Evolutionary conservation across 2,329 filamentous ascomycete species (phyloP), one percentile per base, ranked within the genome.

Genomic region (Alternaria incomplexa): DNA sequence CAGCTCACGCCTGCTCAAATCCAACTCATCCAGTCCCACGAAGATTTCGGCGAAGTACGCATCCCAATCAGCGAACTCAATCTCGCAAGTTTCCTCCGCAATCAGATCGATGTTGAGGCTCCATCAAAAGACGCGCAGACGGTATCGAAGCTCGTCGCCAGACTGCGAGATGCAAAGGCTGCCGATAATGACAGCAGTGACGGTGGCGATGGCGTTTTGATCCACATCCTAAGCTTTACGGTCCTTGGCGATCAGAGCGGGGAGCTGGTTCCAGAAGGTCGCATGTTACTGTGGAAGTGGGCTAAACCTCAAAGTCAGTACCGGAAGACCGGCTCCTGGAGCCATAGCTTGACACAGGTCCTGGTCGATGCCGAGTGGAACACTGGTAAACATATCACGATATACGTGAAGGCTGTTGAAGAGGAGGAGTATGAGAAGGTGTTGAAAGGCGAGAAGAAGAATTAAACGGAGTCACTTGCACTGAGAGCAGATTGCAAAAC

Each of bases 331-430:
- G 40, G 26, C 10, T 36, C 7, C 26, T 53, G 40, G 48, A 7
- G 30, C 6, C 22, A 13, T 22, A 54, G 13, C 3, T 13, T 58
- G 47, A 28, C 17, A 20, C 2, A 58, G 3, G 36, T 45, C 17
- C 11, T 58, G 4, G 48, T 36, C 12, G 36, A 58, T 54, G 56
- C 32, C 11, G 48, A 58, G n/a, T 58, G 48, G 48, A 30, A 51
- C 3, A 48, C 47, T 6, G 47, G 56, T 7, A 53, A 58, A 17
- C 15, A 26, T 8, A 11, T 58, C 4, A 15, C 30, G 6, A 6
- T 58, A 6, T 32, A 53, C 5, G 47, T 32, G 7, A 53, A 53
- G 47, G 6, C 15, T 15, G 45, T n/a, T 28, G 40, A 45, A 30
- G 23, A 47, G 47, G n/a, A 51, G 9, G 26, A 51, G n/a, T 51